Evolutionary conservation across 345 rosid species (phyloP).

Genomic region (Citrus australasica): DNA sequence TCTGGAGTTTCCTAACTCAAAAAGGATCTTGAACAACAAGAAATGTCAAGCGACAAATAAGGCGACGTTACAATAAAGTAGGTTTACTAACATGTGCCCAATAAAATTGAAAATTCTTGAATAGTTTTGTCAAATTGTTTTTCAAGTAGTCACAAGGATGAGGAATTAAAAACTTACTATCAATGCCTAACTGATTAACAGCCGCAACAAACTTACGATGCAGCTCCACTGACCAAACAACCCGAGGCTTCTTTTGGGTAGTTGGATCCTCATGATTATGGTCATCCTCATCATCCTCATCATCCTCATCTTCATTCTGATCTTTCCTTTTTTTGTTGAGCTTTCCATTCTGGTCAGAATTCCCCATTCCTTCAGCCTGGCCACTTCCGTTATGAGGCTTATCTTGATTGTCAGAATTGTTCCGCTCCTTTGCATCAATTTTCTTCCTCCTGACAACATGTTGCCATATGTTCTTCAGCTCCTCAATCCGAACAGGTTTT

Average conservation of each 20-base stretch:
- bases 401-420: constrained; percentile 29
- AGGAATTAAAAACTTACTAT: constrained; percentile 49
- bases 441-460: constrained; percentile 78
- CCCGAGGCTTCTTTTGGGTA: constrained; percentile 76
- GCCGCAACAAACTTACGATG: constrained; percentile 75
- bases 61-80: background rate
- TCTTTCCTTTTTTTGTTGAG: constrained; percentile 67
- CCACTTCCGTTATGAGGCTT: constrained; percentile 29
- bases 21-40: background rate
- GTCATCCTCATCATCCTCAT: constrained; percentile 48
- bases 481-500: constrained; percentile 90
- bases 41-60: background rate
- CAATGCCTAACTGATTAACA: constrained; percentile 75
- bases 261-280: constrained; percentile 54
- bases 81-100: background rate
- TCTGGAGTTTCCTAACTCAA: background rate
- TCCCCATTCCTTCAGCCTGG: constrained; percentile 31
- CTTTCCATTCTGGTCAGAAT: constrained; percentile 53
- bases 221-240: constrained; percentile 77
- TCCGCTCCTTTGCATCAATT: constrained; percentile 33
- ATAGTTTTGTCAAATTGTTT: background rate
- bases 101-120: background rate
- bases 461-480: constrained; percentile 93
- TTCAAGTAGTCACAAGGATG: background rate
- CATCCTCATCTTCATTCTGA: constrained; percentile 72